Base-by-base conservation (phyloP, 352 stramenopile species). In the Pythium apleroticum region DNA sequence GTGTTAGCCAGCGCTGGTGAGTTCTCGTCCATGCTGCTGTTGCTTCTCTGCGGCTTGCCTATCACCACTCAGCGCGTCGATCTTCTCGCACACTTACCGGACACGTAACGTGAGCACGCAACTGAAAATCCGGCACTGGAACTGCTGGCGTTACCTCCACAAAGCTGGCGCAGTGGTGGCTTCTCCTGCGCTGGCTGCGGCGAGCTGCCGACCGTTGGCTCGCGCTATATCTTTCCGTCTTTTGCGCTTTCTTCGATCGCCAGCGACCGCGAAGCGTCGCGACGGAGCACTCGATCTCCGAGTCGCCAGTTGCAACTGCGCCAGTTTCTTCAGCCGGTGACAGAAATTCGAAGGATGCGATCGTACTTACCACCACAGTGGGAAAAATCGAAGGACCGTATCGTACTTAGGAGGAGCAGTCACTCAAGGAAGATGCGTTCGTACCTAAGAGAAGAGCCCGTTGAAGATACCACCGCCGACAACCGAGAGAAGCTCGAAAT, bases 91-190 rank as follows among this genome's bases (percentile, higher is more conserved):
- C 33, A 58, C 22, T 58, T 37, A 28, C 39, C 1, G 6, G 31
- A 19, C 27, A 37, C 49, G 65, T 72, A 72, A 72, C 66, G 65
- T 68, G 66, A 53, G 35, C 35, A 52, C 20, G 7, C 46, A 65
- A 65, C 57, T 27, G 57, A 41, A 55, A 54, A 63, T 63, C 39
- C 24, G 27, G 17, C 30, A 41, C 61, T 74, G 61, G 61, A 74
- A 73, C 66, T 52, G 66, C 61, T 48, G 60, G 33, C 66, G 66
- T 73, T 69, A 73, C 57, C 37, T 33, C 15, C 19, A 25, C 12
- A 50, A 28, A 43, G 25, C 17, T 6, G 17, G 50, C 19, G 31
- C n/a, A 24, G 12, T 2, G 25, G 39, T 50, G 57, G 49, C 54
- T 66, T 57, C 33, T 56, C 31, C 3, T 10, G 45, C 35, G 3